Conservation (phyloP, 345 rosid genomes). For the Brassica nigra region DNA sequence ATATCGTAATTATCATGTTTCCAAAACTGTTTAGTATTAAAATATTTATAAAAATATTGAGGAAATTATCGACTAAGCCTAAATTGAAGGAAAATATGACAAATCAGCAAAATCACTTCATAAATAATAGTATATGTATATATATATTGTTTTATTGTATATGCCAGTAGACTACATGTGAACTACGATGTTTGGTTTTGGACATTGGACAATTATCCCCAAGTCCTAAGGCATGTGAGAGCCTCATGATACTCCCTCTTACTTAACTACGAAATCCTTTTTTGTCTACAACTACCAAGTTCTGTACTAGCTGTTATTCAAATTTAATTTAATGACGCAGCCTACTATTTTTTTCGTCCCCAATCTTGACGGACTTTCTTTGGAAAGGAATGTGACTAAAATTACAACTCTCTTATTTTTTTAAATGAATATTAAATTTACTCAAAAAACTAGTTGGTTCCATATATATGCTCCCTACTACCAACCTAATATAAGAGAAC, state of each 20-base stretch:
- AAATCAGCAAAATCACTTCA: no score
- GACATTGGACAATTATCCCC: not conserved
- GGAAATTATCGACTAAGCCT: no score
- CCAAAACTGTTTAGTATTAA: no score
- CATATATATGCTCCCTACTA: no score
- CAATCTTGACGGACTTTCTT: not conserved
- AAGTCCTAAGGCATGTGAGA: constrained; percentile 8
- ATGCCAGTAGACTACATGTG: not conserved
- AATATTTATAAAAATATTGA: no score
- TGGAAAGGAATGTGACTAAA: not conserved
- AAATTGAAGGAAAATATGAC: no score
- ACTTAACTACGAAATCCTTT: not conserved
- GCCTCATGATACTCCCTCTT: constrained; percentile 15
- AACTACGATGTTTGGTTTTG: constrained; percentile 10
- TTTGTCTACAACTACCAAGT: not conserved
- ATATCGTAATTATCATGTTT: no score
- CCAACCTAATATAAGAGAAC: no score
- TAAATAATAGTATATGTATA: no score
- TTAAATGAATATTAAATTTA: no score
- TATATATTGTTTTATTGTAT: not conserved
- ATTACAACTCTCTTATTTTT: not conserved
- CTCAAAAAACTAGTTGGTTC: no score
- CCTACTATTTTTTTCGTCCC: not conserved
- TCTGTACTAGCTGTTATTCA: not conserved
- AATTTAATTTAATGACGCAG: not conserved